Conservation (phyloP, 768 basidiomycete genomes). For the Neoboletus brunneissimus region DNA sequence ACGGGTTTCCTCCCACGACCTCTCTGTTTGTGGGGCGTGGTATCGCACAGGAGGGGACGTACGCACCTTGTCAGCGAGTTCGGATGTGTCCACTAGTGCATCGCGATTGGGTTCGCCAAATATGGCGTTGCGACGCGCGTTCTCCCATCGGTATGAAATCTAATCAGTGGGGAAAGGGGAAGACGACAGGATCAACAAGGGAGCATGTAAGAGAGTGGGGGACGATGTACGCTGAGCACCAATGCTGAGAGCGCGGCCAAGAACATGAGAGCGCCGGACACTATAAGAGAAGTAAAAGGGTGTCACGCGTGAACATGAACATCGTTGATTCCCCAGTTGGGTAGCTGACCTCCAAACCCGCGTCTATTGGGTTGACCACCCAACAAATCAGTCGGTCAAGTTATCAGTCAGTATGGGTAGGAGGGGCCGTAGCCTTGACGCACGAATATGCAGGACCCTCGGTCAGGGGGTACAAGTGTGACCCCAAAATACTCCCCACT, state of each 20-base stretch:
- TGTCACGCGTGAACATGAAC: background rate
- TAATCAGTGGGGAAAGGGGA: no score
- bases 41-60: no score
- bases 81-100: no score
- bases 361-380: no score
- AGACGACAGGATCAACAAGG: no score
- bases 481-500: constrained; percentile 39
- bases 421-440: background rate
- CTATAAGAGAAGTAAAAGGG: background rate
- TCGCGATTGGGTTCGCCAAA: no score
- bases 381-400: background rate
- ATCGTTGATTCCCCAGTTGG: no score
- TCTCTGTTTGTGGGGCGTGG: no score
- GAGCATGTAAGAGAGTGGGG: background rate
- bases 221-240: constrained; percentile 18
- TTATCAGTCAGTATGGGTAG: background rate
- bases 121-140: no score
- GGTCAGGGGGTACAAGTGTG: constrained; percentile 41
- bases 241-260: constrained; percentile 18
- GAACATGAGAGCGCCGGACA: constrained; percentile 24
- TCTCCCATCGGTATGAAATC: no score
- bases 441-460: constrained; percentile 41
- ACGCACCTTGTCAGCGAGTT: no score
- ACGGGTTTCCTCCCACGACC: background rate
- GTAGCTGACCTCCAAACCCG: no score